A percentile compares a stretch with the other conserved stretches of the same genome.
These are phyloP conservation scores for Teratosphaeria destructans DNA, from an alignment of 2,329 filamentous ascomycete species.

Conservation along the genomic window DNA sequence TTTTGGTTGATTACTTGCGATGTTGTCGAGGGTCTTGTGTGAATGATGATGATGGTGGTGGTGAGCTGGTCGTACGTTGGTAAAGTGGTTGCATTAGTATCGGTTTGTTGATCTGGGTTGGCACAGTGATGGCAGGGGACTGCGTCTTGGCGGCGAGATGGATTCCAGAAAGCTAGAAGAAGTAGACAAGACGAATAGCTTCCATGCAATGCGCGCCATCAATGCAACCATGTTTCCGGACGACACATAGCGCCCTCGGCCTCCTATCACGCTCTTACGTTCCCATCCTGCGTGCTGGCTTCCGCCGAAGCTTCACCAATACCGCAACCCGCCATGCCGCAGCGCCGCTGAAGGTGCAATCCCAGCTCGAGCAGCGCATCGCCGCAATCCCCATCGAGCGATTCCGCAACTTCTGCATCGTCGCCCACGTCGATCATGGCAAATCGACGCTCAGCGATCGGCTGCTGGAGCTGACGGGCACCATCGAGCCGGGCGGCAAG, in stretches of 20 bases:
- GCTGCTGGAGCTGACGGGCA: constrained; percentile 85
- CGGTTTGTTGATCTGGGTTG: neutral
- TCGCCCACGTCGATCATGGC: constrained; percentile 97
- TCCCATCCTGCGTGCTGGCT: constrained; percentile 1
- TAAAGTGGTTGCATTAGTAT: neutral
- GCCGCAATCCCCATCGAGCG: constrained; percentile 66
- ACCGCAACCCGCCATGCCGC: constrained; percentile 23
- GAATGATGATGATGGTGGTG: neutral
- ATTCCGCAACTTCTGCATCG: constrained; percentile 94
- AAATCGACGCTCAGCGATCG: constrained; percentile 94
- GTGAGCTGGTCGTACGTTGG: neutral
- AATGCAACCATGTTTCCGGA: constrained; percentile 41
- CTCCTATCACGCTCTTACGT: neutral
- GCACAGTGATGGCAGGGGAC: neutral
- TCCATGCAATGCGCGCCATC: constrained; percentile 9
- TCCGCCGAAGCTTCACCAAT: constrained; percentile 20
- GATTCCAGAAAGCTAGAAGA: neutral
- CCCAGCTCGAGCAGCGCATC: constrained; percentile 55
- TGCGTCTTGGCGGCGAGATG: neutral
- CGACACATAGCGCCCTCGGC: constrained; percentile 9
- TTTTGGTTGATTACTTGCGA: neutral
- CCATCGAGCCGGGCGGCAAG: constrained; percentile 74
- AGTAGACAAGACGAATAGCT: neutral
- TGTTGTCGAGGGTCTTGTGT: neutral
- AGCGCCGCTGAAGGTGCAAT: constrained; percentile 28